Base-by-base conservation (phyloP, 139 green algal species). In the Micractinium sp. region DNA sequence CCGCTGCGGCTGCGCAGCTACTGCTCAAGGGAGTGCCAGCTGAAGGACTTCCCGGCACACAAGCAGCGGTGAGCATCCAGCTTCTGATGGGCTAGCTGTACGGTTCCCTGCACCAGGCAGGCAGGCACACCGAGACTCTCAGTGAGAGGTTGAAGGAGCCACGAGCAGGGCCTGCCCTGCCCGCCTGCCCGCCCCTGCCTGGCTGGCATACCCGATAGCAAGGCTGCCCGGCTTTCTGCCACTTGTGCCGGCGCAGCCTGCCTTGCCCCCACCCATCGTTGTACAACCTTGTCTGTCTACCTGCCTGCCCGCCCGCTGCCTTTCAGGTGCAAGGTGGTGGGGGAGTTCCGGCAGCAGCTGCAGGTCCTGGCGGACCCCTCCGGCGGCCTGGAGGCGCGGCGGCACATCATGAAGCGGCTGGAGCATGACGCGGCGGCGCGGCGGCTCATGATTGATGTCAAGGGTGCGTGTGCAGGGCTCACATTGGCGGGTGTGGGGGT, bases 1-100 rank as follows among this genome's bases (percentile, higher is more conserved):
- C 16, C 74, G 74, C 33, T 80, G 74, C 74, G 74, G 18, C 74
- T 80, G 74, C 74, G 74, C 74, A 80, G 74, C 74, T 80, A 80
- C 74, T 80, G 74, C 35, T 80, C 74, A 7, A 38, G 74, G 14
- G 74, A 80, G 15, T 80, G 74, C 74, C 74, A 80, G 20, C 1
- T 53, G 33, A 38, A 38, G 15, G 74, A 80, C 74, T 80, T 53
- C 33, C 74, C 74, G 16, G 19, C 27, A 13, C 74, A 80, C 74
- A 80, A 80, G 74, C 74, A 80, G 74, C 74, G 74, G 33, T 80
- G 74, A 80, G 74, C 14, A 56, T 9, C 47, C 47, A 56, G 47
- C 47, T 56, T 16, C 9, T 29, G 33, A 33, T n/a, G n/a, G n/a
- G n/a, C n/a, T n/a, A n/a, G n/a, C n/a, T n/a, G n/a, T n/a, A n/a